A percentile compares a stretch with the other conserved stretches of the same genome.
Conservation (phyloP, 2,329 filamentous ascomycete genomes). For the Verticillium tricorpus region DNA sequence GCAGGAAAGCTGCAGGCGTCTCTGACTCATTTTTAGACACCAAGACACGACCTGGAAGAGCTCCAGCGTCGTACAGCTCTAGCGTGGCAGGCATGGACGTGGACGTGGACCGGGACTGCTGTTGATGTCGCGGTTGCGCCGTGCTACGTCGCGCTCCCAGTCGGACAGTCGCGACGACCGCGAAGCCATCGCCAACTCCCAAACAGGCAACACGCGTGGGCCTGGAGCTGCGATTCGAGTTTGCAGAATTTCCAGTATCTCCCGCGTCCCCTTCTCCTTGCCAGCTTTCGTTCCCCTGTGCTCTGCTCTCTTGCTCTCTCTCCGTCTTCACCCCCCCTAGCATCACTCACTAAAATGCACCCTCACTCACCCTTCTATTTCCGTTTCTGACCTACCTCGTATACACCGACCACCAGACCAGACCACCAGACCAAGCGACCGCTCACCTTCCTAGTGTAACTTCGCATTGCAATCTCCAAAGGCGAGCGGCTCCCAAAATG, state of each 20-base stretch:
- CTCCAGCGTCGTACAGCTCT: conserved; percentile 6
- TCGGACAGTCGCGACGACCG: conserved; percentile 5
- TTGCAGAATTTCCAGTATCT: not conserved
- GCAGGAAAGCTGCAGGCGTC: conserved; percentile 18
- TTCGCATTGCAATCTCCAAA: not conserved
- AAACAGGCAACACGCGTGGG: not conserved
- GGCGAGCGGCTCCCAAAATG: not conserved
- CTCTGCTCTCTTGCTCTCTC: not conserved
- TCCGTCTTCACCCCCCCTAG: not conserved
- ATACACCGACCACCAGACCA: not conserved
- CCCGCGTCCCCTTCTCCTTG: not conserved
- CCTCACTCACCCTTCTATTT: not conserved
- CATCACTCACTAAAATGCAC: not conserved
- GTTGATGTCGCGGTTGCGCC: not conserved
- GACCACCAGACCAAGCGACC: not conserved
- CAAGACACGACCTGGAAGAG: conserved; percentile 7
- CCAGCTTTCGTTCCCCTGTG: not conserved
- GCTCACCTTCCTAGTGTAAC: not conserved
- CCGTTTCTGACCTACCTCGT: not conserved
- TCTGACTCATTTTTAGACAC: conserved; percentile 29
- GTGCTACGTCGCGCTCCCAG: conserved; percentile 2
- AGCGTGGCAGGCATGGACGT: conserved; percentile 3
- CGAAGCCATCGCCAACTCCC: conserved; percentile 14
- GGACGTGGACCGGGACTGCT: not conserved
- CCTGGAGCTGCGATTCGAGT: not conserved